Percentiles rank a stretch among this genome's conserved stretches.
These are phyloP conservation scores for Trapa bicornis DNA, from an alignment of 345 rosid species.

Conservation along the genomic window DNA sequence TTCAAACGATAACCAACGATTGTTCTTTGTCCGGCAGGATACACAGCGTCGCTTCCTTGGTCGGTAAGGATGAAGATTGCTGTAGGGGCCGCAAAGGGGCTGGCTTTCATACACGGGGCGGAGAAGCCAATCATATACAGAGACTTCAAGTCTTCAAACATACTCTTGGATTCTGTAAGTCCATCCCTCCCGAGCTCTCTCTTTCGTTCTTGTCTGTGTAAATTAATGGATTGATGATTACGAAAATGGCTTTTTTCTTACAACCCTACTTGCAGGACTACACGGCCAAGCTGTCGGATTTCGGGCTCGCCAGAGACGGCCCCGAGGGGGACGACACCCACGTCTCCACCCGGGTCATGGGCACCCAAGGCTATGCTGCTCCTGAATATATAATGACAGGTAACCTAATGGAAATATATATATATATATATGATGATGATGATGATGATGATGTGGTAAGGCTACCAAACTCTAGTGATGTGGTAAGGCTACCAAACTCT, in stretches of 20 bases:
- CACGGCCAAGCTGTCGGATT: slow-evolving; percentile 73
- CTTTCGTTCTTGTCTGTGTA: too few relatives aligned
- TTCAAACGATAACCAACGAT: too few relatives aligned
- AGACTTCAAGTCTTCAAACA: slow-evolving; percentile 86
- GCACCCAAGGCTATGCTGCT: slow-evolving; percentile 90
- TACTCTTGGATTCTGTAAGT: slow-evolving; percentile 69
- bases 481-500: too few relatives aligned
- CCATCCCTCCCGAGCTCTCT: not conserved
- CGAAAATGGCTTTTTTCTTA: not conserved
- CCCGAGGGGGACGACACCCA: slow-evolving; percentile 90
- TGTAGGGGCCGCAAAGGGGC: slow-evolving; percentile 77
- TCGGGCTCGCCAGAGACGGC: slow-evolving; percentile 84
- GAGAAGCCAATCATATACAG: slow-evolving; percentile 75
- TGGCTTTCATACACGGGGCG: slow-evolving; percentile 67
- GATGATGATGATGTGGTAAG: too few relatives aligned
- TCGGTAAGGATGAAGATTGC: slow-evolving; percentile 85
- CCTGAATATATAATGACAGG: slow-evolving; percentile 96
- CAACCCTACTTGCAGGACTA: slow-evolving; percentile 36
- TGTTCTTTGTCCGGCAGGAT: slow-evolving; percentile 29
- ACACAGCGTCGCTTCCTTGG: slow-evolving; percentile 70
- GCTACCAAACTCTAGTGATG: too few relatives aligned
- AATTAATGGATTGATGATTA: too few relatives aligned
- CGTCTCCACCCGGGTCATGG: slow-evolving; percentile 87
- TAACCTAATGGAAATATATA: slow-evolving; percentile 1
- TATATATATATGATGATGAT: too few relatives aligned